A percentile compares a stretch with the other conserved stretches of the same genome.
Conservation (phyloP, 2,329 filamentous ascomycete genomes). For the Hypocreales sp. region DNA sequence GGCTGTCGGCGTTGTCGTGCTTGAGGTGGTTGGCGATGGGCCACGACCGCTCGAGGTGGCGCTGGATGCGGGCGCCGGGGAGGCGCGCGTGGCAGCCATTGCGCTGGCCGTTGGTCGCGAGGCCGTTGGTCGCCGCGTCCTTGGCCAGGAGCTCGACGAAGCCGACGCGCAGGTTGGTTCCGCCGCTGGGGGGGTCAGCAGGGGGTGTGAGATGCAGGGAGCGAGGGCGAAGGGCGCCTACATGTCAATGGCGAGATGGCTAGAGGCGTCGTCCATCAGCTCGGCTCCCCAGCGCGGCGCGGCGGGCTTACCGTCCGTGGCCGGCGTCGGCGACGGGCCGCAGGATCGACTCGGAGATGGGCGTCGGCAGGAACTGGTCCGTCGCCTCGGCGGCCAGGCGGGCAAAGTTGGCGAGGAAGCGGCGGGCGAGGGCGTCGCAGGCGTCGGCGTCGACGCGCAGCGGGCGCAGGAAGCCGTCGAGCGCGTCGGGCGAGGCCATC, state of each 20-base stretch:
- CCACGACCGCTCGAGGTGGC: conserved; percentile 56
- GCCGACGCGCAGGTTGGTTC: conserved; percentile 52
- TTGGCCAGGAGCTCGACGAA: conserved; percentile 44
- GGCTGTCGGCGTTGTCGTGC: conserved; percentile 54
- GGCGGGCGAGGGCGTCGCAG: conserved; percentile 29
- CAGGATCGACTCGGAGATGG: conserved; percentile 43
- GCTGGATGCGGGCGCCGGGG: conserved; percentile 27
- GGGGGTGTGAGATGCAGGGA: neutral
- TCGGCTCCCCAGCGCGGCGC: neutral
- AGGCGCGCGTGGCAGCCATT: conserved; percentile 2
- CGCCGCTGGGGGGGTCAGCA: conserved; percentile 30
- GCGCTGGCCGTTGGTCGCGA: neutral
- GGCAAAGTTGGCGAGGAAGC: conserved; percentile 30
- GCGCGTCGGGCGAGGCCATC: conserved; percentile 1
- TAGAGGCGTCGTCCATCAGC: conserved; percentile 12
- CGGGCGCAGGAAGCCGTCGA: conserved; percentile 32
- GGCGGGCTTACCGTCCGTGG: conserved; percentile 32
- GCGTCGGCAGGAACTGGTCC: conserved; percentile 44
- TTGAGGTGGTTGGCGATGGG: conserved; percentile 60
- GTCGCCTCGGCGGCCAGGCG: conserved; percentile 34
- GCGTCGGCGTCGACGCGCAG: conserved; percentile 30
- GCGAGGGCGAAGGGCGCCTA: conserved; percentile 20
- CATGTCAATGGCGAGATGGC: conserved; percentile 51
- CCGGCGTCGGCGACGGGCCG: conserved; percentile 26
- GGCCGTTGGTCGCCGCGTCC: conserved; percentile 6